Conservation (phyloP, 2,329 filamentous ascomycete species). For the Fusarium pseudocircinatum region DNA sequence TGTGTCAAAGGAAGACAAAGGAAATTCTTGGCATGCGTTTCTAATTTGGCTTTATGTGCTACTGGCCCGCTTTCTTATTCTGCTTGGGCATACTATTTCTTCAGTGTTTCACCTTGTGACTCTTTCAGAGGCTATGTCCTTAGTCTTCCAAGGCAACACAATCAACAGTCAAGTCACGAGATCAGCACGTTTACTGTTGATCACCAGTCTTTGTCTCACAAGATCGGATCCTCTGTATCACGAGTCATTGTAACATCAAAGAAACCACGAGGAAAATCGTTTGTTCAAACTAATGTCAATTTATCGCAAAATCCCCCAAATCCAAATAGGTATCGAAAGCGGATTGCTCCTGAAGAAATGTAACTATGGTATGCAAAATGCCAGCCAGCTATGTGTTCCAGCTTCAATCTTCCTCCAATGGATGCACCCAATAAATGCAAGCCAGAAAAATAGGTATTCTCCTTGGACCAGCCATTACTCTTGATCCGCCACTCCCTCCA, state of each 20-base stretch:
- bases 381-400: conserved; percentile 13
- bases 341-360: conserved; percentile 36
- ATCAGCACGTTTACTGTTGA: not conserved
- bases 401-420: conserved; percentile 12
- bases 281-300: conserved; percentile 3
- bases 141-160: not conserved
- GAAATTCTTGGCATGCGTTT: not conserved
- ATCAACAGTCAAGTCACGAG: conserved; percentile 8
- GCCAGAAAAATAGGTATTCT: conserved; percentile 15
- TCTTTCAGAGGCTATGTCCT: not conserved
- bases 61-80: not conserved
- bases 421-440: conserved; percentile 15
- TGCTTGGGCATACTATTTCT: not conserved
- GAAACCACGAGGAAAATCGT: not conserved
- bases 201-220: not conserved
- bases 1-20: not conserved
- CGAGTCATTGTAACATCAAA: not conserved
- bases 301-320: conserved; percentile 12
- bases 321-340: conserved; percentile 41
- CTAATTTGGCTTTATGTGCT: no score
- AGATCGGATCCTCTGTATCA: not conserved
- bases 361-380: conserved; percentile 16
- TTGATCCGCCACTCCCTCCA: conserved; percentile 27
- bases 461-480: conserved; percentile 33
- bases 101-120: not conserved